Percentiles rank a stretch among this genome's conserved stretches.
Conservation (phyloP, 2,329 filamentous ascomycete genomes). For the Trichoderma endophyticum region DNA sequence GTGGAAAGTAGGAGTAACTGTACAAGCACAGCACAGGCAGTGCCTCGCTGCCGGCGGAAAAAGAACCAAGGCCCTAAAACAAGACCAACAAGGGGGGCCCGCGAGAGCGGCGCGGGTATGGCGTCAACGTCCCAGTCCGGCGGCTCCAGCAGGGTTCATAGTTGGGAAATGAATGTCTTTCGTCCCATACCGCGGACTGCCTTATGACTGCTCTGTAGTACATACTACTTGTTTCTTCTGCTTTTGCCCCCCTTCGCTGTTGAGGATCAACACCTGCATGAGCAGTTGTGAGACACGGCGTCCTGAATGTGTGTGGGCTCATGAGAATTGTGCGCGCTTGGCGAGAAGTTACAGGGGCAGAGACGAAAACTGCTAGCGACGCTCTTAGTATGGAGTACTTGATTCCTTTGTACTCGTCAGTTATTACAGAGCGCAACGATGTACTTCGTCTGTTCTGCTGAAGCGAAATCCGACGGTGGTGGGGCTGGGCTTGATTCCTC, state of each 20-base stretch:
- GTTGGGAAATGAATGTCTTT: neutral
- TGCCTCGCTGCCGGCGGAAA: neutral
- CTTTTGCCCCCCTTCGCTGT: neutral
- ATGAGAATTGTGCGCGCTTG: conserved; percentile 10
- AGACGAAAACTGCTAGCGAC: neutral
- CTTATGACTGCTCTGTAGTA: neutral
- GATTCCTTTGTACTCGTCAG: neutral
- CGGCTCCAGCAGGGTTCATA: conserved; percentile 12
- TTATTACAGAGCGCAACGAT: neutral
- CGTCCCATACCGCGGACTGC: neutral
- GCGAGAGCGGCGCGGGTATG: conserved; percentile 17
- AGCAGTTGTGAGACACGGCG: conserved; percentile 7
- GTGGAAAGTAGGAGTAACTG: neutral
- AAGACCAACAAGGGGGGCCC: conserved; percentile 11
- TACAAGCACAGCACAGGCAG: neutral
- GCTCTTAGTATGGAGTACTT: neutral
- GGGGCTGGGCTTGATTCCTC: conserved; percentile 11
- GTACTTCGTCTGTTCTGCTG: neutral
- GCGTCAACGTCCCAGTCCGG: conserved; percentile 20
- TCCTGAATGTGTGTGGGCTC: conserved; percentile 8
- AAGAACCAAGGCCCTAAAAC: neutral
- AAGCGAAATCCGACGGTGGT: conserved; percentile 18
- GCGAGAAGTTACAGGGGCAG: conserved; percentile 4
- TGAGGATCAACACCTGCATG: neutral
- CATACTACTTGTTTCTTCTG: neutral